Evolutionary conservation across 768 basidiomycete genomes (phyloP).

Genomic region (Boletales sp.): DNA sequence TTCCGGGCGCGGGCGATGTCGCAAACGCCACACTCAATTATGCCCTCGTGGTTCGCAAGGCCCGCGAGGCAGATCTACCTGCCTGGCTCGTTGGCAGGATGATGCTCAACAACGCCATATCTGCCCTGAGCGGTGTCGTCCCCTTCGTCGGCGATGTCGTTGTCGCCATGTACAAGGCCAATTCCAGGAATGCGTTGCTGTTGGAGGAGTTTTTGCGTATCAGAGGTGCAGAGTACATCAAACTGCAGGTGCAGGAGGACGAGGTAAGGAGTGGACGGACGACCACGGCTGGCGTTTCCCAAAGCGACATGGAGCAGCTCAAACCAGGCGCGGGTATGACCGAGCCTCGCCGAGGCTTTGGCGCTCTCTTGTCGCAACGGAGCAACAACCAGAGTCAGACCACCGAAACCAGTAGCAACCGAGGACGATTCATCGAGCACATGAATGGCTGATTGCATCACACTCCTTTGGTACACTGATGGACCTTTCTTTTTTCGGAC

Average conservation of each 20-base stretch:
- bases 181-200: constrained; percentile 82
- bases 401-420: constrained; percentile 16
- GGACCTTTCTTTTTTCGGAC: neutral
- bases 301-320: constrained; percentile 39
- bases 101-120: constrained; percentile 72
- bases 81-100: constrained; percentile 68
- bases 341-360: constrained; percentile 30
- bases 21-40: constrained; percentile 67
- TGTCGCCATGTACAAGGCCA: constrained; percentile 79
- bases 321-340: constrained; percentile 53
- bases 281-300: constrained; percentile 18
- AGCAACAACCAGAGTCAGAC: constrained; percentile 18
- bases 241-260: constrained; percentile 37
- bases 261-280: constrained; percentile 18
- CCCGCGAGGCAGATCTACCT: constrained; percentile 67
- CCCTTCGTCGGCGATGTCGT: constrained; percentile 75
- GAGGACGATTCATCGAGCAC: constrained; percentile 39
- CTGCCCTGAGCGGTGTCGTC: constrained; percentile 61
- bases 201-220: constrained; percentile 82
- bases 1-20: constrained; percentile 69
- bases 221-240: constrained; percentile 71
- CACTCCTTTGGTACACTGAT: neutral
- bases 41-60: constrained; percentile 70
- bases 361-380: constrained; percentile 9
- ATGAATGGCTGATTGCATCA: constrained; percentile 16